Evolutionary conservation across 2,329 filamentous ascomycete species (phyloP), one percentile per base, ranked within the genome.

Genomic region (Sporothrix dimorphospora): DNA sequence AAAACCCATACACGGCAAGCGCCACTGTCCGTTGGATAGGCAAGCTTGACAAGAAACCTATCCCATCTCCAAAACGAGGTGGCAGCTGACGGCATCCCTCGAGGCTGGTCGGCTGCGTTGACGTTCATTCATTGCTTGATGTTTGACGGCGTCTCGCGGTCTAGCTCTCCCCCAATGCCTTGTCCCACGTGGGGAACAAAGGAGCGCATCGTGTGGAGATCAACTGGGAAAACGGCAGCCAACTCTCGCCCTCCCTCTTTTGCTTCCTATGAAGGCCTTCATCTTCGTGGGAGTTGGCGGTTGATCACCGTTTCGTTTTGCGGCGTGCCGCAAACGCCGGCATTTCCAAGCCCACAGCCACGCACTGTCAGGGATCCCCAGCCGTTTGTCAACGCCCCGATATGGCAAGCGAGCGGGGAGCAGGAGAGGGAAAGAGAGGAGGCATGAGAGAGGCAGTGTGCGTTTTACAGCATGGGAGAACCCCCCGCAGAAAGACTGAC

Each of bases 151-250:
- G 4, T 30, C 51, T 30, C 53, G 47, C 19, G 38, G 21, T 11
- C 59, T 34, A 47, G 68, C 34, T 27, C 40, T 27, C 38, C 34
- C 47, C 68, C 68, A 59, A 69, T 69, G 6, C 68, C 68, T 61
- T 12, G 38, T 38, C 67, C 67, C 53, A 70, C 68, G 68, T 70
- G 68, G 68, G 51, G 40, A 38, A 38, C 30, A 27, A 34, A 12
- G 9, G 42, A 16, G 16, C 40, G 42, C 3, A 66, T 63, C 11
- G 11, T 38, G 53, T 57, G 55, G 55, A 63, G 38, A 63, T 42
- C 9, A 4, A 49, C 9, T 42, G 40, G 59, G 11, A 45, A n/a
- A 42, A 27, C 11, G n/a, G 57, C 34, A 38, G 53, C 24, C n/a
- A 34, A 27, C 8, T 16, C 8, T 16, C 45, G 19, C 12, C 19